Evolutionary conservation across 2,329 filamentous ascomycete genomes (phyloP), one percentile per base, ranked within the genome.

Genomic region (Microcyclospora tardicrescens): DNA sequence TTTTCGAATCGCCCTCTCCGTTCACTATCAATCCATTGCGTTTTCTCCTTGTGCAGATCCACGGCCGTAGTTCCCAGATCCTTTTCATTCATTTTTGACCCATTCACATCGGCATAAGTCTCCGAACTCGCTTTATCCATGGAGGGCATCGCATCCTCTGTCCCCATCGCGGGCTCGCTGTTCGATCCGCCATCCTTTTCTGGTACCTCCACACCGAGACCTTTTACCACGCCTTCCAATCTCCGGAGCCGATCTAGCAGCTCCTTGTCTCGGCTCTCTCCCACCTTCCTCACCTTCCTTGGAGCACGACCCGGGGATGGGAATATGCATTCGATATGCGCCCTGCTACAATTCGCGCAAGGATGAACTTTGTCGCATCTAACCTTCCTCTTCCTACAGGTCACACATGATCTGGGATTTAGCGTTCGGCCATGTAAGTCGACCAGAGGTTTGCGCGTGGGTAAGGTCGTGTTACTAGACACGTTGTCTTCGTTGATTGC

Each of bases 301-400:
- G 80, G 81, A 5, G 81, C 80, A 39, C 81, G 71, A 9, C 81
- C 81, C 1, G 81, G 81, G 2, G 79, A 77, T 1, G 81, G 81
- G 54, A 83, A 86, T 35, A 84, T 64, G 58, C 81, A 86, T 48
- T 79, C 73, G 41, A 81, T 81, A 49, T 77, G 65, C 31, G 78
- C 79, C 46, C 79, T 74, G 32, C 73, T 72, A 57, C 81, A 86
- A 57, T 86, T 85, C 50, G 75, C 75, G 59, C 81, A 86, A 12
- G 81, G 79, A 66, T 83, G 75, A 51, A 74, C 70, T 64, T 85
- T 85, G 64, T 86, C 79, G 67, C 81, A 86, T 52, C 80, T 79
- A 39, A 86, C 81, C 59, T 83, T 81, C 44, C 77, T 65, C 33
- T 67, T 64, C 10, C 71, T 58, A 50, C 70, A 73, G 19, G 68